Evolutionary conservation across 495 filamentous ascomycete species (phyloP).

Genomic region (Penicillium lagena): DNA sequence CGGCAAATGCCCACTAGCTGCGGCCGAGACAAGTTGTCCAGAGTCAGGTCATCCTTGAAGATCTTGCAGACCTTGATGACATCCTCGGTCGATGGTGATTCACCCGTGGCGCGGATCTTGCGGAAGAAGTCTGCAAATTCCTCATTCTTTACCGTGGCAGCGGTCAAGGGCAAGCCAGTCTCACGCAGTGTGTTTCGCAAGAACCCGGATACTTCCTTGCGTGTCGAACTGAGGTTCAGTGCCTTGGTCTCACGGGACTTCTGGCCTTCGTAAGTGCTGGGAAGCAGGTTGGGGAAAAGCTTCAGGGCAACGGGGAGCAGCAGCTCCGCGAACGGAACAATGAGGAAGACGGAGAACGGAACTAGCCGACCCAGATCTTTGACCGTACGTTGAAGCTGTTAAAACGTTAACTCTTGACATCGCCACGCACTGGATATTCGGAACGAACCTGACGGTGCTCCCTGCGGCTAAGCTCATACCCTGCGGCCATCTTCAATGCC

Average conservation of each 20-base stretch:
- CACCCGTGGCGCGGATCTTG: slow-evolving; percentile 88
- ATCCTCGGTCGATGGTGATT: slow-evolving; percentile 78
- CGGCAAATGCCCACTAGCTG: slow-evolving; percentile 97
- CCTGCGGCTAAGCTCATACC: slow-evolving; percentile 91
- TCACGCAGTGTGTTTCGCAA: slow-evolving; percentile 86
- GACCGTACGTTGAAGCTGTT: slow-evolving; percentile 77
- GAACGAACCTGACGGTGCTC: slow-evolving; percentile 72
- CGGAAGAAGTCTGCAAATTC: slow-evolving; percentile 98
- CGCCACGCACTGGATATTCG: background rate
- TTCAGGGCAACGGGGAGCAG: slow-evolving; percentile 90
- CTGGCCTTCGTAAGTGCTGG: slow-evolving; percentile 93
- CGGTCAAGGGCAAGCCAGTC: slow-evolving; percentile 81
- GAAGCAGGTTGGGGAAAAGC: slow-evolving; percentile 93
- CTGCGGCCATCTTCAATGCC: slow-evolving; percentile 94
- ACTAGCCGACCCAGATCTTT: slow-evolving; percentile 90
- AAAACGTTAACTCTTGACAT: slow-evolving; percentile 7
- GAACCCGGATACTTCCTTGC: slow-evolving; percentile 92
- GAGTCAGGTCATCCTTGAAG: slow-evolving; percentile 95
- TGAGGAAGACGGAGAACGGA: slow-evolving; percentile 93
- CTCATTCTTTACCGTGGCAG: slow-evolving; percentile 80
- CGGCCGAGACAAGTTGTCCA: slow-evolving; percentile 93
- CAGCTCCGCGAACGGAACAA: slow-evolving; percentile 93
- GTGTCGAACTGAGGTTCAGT: slow-evolving; percentile 70
- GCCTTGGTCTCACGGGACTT: slow-evolving; percentile 85
- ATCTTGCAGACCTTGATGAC: slow-evolving; percentile 99